phyloP scores from a whole-genome alignment of 495 filamentous ascomycete species.

The Daldinia vernicosa region DNA sequence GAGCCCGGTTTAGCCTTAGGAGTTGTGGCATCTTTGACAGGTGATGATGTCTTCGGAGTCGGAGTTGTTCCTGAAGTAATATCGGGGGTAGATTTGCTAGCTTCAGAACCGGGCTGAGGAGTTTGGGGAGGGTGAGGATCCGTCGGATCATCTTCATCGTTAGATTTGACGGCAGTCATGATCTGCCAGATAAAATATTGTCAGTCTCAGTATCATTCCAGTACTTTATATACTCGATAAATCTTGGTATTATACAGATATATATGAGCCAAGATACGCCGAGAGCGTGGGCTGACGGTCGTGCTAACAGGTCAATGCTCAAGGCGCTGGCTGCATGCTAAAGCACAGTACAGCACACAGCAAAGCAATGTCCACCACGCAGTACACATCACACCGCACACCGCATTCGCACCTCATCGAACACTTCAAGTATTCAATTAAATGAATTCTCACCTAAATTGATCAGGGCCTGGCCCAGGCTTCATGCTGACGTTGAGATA shows the following conservation, averaged over 20 bases:
- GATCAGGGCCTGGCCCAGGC: conserved; percentile 37
- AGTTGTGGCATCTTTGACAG: conserved; percentile 42
- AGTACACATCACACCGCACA: conserved; percentile 16
- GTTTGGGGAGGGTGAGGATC: conserved; percentile 36
- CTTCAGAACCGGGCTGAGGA: conserved; percentile 4
- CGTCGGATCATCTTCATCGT: conserved; percentile 44
- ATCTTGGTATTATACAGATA: not conserved
- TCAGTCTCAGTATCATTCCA: conserved; percentile 39
- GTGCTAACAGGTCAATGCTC: conserved; percentile 26
- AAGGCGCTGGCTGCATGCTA: conserved; percentile 27
- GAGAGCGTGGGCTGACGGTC: conserved; percentile 12
- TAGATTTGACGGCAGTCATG: conserved; percentile 46
- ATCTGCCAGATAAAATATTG: conserved; percentile 29
- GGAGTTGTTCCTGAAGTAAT: conserved; percentile 20
- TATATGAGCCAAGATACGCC: not conserved
- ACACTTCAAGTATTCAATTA: conserved; percentile 5
- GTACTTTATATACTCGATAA: conserved; percentile 3
- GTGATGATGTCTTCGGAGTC: conserved; percentile 15
- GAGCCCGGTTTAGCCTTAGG: conserved; percentile 55
- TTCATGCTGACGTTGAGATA: conserved; percentile 40
- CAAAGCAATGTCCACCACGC: conserved; percentile 9
- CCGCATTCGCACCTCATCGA: conserved; percentile 16
- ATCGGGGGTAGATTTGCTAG: conserved; percentile 27
- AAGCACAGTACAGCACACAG: conserved; percentile 12
- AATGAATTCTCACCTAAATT: conserved; percentile 35